Evolutionary conservation across 176 grass and related monocot species (phyloP).

Genomic region (Themeda triandra): DNA sequence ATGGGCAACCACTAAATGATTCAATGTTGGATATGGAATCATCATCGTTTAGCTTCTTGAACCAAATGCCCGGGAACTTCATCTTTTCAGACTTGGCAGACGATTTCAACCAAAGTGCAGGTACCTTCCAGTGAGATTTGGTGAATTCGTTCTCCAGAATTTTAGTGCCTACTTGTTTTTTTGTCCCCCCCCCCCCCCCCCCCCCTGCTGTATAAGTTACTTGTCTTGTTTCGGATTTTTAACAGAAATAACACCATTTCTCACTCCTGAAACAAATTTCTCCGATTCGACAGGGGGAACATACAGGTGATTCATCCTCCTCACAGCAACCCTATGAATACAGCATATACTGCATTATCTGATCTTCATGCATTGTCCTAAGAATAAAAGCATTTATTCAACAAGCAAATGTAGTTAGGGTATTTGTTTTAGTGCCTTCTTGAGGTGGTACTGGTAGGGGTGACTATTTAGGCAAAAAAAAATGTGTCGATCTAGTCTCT

Average conservation of each 20-base stretch:
- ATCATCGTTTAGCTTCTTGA: conserved; percentile 72
- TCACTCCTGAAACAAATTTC: conserved; percentile 71
- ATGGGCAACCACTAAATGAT: conserved; percentile 70
- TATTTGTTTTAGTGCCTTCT: neutral
- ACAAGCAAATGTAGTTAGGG: neutral
- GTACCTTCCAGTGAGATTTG: conserved; percentile 33
- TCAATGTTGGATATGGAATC: conserved; percentile 80
- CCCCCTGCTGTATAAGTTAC: neutral
- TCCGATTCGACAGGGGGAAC: conserved; percentile 71
- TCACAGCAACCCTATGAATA: neutral
- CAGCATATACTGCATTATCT: neutral
- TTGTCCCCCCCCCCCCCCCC: no score
- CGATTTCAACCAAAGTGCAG: conserved; percentile 79
- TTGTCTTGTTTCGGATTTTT: neutral
- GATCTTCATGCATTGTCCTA: neutral
- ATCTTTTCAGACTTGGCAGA: conserved; percentile 87
- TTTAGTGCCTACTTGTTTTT: neutral
- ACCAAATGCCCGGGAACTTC: conserved; percentile 82
- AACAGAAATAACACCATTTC: conserved; percentile 78
- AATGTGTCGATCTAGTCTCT: neutral
- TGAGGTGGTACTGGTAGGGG: neutral
- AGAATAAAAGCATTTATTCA: neutral
- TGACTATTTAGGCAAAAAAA: neutral
- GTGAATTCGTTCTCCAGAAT: neutral
- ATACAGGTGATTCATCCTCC: conserved; percentile 34